phyloP scores from a whole-genome alignment of 1,139 yeast species.

The Spencermartinsiella ligniputridi region DNA sequence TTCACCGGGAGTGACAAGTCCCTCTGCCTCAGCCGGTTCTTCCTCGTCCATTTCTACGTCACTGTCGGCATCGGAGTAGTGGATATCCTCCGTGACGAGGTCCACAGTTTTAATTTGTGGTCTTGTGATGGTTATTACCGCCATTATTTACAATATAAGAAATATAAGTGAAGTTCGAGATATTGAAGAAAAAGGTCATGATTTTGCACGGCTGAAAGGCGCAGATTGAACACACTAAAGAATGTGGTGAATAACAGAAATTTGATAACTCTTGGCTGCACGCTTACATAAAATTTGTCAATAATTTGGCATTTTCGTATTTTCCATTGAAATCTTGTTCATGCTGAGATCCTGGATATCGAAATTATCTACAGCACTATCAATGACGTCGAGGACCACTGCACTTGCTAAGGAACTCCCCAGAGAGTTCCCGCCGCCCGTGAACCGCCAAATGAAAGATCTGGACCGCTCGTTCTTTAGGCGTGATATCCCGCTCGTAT shows the following conservation, averaged over 20 bases:
- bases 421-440: constrained; percentile 50
- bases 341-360: neutral
- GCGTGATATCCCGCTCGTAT: constrained; percentile 53
- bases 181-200: too few species aligned
- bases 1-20: constrained; percentile 92
- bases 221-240: too few species aligned
- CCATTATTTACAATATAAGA: too few species aligned
- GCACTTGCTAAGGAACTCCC: constrained; percentile 8
- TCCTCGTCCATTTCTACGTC: constrained; percentile 25
- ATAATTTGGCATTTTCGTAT: too few species aligned
- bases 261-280: too few species aligned
- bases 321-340: too few species aligned
- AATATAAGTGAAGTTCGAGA: too few species aligned
- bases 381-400: neutral
- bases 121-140: constrained; percentile 20
- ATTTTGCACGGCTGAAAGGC: too few species aligned
- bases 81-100: constrained; percentile 12
- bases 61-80: constrained; percentile 17
- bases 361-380: neutral
- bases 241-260: too few species aligned
- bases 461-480: constrained; percentile 64
- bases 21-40: constrained; percentile 11
- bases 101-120: constrained; percentile 12
- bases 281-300: too few species aligned
- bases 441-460: constrained; percentile 56